Percentiles rank a stretch among this genome's conserved stretches.
Evolutionary conservation across 371 early-diverging fungal genomes (phyloP).

Genomic region (Chytridiales sp.): DNA sequence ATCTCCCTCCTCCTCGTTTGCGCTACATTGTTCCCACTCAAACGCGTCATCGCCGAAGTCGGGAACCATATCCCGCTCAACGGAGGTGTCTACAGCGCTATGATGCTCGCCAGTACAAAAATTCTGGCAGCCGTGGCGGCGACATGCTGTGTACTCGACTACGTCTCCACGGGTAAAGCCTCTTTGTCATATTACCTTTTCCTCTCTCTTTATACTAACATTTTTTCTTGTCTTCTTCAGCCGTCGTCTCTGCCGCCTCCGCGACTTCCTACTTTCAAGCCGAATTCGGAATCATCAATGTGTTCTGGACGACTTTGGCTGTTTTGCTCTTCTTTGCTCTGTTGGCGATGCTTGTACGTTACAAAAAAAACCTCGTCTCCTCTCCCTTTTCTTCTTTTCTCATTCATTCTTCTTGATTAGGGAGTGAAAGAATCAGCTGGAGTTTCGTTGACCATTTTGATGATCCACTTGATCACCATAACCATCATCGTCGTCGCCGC

Average conservation of each 20-base stretch:
- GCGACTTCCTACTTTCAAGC: constrained; percentile 54
- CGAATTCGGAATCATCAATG: constrained; percentile 43
- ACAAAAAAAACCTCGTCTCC: too few relatives aligned
- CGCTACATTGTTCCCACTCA: constrained; percentile 52
- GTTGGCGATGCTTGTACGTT: constrained; percentile 20
- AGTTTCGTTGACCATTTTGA: constrained; percentile 46
- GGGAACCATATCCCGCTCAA: constrained; percentile 53
- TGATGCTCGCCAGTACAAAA: constrained; percentile 52
- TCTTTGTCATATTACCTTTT: neutral
- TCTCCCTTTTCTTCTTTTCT: constrained; percentile 36
- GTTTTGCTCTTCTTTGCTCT: constrained; percentile 44
- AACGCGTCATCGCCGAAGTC: constrained; percentile 55
- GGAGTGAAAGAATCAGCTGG: constrained; percentile 51
- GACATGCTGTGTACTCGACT: constrained; percentile 50
- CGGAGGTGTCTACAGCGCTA: constrained; percentile 55
- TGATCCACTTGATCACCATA: constrained; percentile 46
- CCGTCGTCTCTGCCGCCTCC: constrained; percentile 58
- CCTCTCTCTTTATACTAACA: neutral
- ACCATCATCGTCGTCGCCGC: constrained; percentile 44
- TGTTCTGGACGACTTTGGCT: constrained; percentile 47
- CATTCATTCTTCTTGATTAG: constrained; percentile 7
- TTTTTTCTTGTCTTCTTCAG: constrained; percentile 22
- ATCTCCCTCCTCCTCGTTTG: constrained; percentile 52
- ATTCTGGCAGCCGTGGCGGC: constrained; percentile 53
- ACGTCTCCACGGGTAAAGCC: constrained; percentile 37